phyloP scores from a whole-genome alignment of 495 filamentous ascomycete genomes.

The Copromyces sp. region DNA sequence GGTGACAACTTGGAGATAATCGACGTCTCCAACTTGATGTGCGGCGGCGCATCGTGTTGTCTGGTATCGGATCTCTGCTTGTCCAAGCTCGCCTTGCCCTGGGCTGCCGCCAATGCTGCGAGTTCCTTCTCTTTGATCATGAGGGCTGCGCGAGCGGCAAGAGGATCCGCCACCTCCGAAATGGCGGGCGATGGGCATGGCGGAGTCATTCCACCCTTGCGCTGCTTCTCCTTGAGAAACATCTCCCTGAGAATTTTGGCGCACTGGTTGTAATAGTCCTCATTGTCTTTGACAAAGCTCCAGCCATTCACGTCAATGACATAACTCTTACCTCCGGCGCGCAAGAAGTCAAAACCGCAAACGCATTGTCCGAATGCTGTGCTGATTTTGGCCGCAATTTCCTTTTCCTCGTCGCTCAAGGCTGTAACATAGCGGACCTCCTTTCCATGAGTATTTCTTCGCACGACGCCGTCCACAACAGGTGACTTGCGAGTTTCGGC shows the following conservation, averaged over 20 bases:
- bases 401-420: conserved; percentile 67
- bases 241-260: conserved; percentile 75
- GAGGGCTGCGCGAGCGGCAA: conserved; percentile 20
- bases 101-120: conserved; percentile 14
- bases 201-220: conserved; percentile 31
- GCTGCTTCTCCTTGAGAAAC: conserved; percentile 66
- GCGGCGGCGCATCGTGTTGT: conserved; percentile 5
- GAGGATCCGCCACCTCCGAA: conserved; percentile 31
- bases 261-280: conserved; percentile 92
- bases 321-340: conserved; percentile 79
- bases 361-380: conserved; percentile 89
- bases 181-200: conserved; percentile 34
- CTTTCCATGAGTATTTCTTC: conserved; percentile 93
- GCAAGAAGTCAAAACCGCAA: conserved; percentile 92
- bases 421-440: conserved; percentile 91
- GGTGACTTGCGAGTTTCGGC: conserved; percentile 95
- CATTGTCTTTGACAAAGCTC: conserved; percentile 99
- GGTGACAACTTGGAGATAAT: conserved; percentile 21
- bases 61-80: conserved; percentile 10
- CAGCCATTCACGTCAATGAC: conserved; percentile 99
- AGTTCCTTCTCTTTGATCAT: conserved; percentile 27
- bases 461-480: conserved; percentile 90
- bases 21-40: conserved; percentile 10
- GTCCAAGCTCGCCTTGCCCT: conserved; percentile 28
- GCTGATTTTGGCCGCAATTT: conserved; percentile 81